Evolutionary conservation across 805 yeast genomes (phyloP).

Genomic region (Lipomyces oligophaga): DNA sequence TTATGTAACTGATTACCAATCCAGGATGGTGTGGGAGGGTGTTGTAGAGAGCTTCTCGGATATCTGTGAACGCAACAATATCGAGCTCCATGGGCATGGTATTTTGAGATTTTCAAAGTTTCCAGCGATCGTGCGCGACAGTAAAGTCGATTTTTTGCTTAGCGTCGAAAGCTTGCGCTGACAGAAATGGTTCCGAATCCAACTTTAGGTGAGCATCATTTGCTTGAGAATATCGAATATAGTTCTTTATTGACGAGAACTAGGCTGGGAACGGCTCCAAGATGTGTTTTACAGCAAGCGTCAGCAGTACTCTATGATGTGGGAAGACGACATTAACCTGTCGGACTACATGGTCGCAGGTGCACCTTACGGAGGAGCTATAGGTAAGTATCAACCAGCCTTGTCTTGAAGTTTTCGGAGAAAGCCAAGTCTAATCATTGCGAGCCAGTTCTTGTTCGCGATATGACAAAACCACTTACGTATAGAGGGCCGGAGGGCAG

Average conservation of each 20-base stretch:
- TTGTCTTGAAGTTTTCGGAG: background rate
- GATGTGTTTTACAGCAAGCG: slow-evolving; percentile 59
- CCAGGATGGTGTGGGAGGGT: too few species aligned
- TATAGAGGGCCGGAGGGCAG: slow-evolving; percentile 27
- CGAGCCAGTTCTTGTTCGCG: slow-evolving; percentile 27
- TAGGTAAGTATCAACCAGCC: slow-evolving; percentile 39
- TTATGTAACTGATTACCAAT: too few species aligned
- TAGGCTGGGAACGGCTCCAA: slow-evolving; percentile 74
- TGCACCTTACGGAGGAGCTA: slow-evolving; percentile 52
- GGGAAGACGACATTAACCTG: slow-evolving; percentile 39
- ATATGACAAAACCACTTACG: slow-evolving; percentile 24
- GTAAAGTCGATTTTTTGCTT: too few species aligned
- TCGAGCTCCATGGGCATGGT: too few species aligned
- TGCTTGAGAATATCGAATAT: too few species aligned
- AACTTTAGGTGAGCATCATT: slow-evolving; percentile 47
- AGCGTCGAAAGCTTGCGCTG: too few species aligned
- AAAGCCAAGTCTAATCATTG: background rate
- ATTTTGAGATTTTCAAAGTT: too few species aligned
- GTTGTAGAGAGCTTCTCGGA: too few species aligned
- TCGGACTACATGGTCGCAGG: slow-evolving; percentile 46
- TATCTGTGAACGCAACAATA: too few species aligned
- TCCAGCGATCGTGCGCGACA: too few species aligned
- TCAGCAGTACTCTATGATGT: slow-evolving; percentile 20
- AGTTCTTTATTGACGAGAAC: slow-evolving; percentile 32
- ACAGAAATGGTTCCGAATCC: slow-evolving; percentile 49